Evolutionary conservation across 306 rosid genomes (phyloP), one percentile per base, ranked within the genome.

Genomic region (Quercus aquifolioides): DNA sequence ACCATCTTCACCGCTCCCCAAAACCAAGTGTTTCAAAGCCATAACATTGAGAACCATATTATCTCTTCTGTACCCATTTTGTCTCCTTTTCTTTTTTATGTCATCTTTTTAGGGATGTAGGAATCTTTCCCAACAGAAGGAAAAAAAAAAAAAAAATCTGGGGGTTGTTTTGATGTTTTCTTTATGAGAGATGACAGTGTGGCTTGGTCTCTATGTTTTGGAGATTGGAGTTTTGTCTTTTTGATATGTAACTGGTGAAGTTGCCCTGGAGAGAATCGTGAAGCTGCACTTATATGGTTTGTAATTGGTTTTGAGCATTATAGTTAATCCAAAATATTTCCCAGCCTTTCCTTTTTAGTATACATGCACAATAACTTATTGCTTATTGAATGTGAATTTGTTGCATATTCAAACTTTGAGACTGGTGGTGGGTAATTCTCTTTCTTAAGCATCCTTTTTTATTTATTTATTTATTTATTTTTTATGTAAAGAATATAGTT

Each of bases 1-100:
- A 64, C 49, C 82, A 80, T 62, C 83, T 79, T 75, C 64, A 79
- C 54, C 85, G 58, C 33, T 78, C 79, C 0, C 87, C 89, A 15
- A 83, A 26, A 30, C 77, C 85, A 1, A 12, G 23, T 19, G 71
- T 59, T 55, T 73, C 55, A 13, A 63, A 35, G 5, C 15, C 26
- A 31, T 18, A 33, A 19, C 72, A 67, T 67, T 33, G 26, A 67
- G 51, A 17, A 19, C 26, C 20, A 12, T 6, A n/a, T 68, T n/a
- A 19, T 59, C 30, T 68, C 46, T 35, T 62, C 25, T 15, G 12
- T 41, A n/a, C 51, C 59, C 62, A 9, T 74, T 75, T 58, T 51
- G 31, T 52, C 17, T 31, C 11, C 55, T 26, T 33, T 15, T 18
- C 65, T 4, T 38, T 38, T n/a, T 18, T 30, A 4, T 14, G 56